Evolutionary conservation across 2,329 filamentous ascomycete genomes (phyloP).

Genomic region (Trichoderma afroharzianum): DNA sequence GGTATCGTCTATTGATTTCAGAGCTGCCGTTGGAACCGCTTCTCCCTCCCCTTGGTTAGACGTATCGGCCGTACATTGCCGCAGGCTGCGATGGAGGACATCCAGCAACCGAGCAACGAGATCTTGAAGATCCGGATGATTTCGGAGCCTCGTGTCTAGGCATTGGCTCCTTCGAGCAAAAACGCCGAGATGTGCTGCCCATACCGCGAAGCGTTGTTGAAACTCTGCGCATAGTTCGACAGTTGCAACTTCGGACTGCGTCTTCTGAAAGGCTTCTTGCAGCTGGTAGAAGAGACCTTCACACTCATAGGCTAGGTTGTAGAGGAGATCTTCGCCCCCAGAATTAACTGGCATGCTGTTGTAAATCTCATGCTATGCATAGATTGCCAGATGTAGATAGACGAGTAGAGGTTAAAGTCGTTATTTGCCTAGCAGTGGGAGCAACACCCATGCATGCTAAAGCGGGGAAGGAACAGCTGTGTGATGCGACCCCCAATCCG

Average conservation of each 20-base stretch:
- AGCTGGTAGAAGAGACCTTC: neutral
- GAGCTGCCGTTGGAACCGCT: neutral
- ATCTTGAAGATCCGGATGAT: slow-evolving; percentile 15
- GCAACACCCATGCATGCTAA: neutral
- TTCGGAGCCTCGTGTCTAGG: slow-evolving; percentile 14
- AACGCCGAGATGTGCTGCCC: slow-evolving; percentile 16
- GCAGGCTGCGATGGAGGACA: neutral
- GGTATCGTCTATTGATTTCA: neutral
- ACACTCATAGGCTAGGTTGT: neutral
- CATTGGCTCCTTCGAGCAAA: slow-evolving; percentile 19
- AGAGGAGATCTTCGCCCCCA: neutral
- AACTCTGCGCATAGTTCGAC: slow-evolving; percentile 3
- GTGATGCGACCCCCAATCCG: neutral
- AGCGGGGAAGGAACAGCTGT: neutral
- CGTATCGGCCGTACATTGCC: neutral
- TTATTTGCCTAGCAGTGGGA: neutral
- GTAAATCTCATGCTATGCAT: neutral
- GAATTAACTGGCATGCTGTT: neutral
- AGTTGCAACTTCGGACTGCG: neutral
- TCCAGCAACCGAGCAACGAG: slow-evolving; percentile 6
- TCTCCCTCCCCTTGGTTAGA: neutral
- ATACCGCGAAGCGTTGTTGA: slow-evolving; percentile 15
- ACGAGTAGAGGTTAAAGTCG: neutral
- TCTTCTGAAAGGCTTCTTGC: neutral
- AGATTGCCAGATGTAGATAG: neutral